Evolutionary conservation across 495 filamentous ascomycete species (phyloP), one percentile per base, ranked within the genome.

Genomic region (Hypoxylon trugodes): DNA sequence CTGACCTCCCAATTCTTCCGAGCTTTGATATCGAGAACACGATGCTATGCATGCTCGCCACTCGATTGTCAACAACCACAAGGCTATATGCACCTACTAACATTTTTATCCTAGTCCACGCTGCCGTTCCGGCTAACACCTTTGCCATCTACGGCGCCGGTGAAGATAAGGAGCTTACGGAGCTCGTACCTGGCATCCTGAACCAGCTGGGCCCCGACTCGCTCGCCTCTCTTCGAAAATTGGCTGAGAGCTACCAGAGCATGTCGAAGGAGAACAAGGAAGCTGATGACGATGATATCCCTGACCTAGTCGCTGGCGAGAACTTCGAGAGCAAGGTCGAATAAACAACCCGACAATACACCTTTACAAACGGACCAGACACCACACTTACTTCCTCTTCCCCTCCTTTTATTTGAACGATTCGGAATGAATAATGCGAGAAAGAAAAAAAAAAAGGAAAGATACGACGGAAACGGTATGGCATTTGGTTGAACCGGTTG

Each of bases 141-240:
- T 98, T 97, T 81, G 96, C 95, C 79, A 94, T 98, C 85, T 98
- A 98, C 85, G 95, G 95, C 61, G 86, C 89, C 80, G 96, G 96
- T 69, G 95, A 98, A 78, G 96, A 98, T 82, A 98, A 98, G 86
- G 95, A 98, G 81, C 90, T 98, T 69, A 98, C 95, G 36, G 95
- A 98, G 83, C 92, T 98, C 71, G 95, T 98, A 65, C 95, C 95
- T 69, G 95, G 95, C 54, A 98, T 98, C 83, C 90, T 98, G 51
- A 98, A 98, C 88, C 95, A 98, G 84, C 91, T 98, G 42, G 95
- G 95, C 61, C 95, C 95, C 64, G 95, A 98, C 82, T 93, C 90
- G 61, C 89, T 98, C n/a, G 96, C 96, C 43, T 96, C 91, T 58
- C 91, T 98, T 67, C 90, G 95, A 77, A 98, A 97, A 84, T 86